Conservation (phyloP, 164 flowering plant species). For the Dillenia suffruticosa region DNA sequence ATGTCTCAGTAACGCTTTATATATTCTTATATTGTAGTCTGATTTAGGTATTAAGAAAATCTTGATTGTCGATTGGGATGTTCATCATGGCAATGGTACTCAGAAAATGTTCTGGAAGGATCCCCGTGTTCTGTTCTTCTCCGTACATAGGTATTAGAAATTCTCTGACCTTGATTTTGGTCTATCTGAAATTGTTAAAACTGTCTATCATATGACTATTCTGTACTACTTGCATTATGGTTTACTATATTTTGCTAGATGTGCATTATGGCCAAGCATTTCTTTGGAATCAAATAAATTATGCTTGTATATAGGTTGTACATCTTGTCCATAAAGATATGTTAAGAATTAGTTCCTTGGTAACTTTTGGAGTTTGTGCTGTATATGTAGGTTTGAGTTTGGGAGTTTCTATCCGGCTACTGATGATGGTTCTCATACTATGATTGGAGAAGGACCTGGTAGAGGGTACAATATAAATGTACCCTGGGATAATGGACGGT, state of each 20-base stretch:
- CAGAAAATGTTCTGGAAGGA: slow-evolving; percentile 95
- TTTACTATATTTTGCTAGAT: too few species aligned
- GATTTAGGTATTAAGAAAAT: slow-evolving; percentile 77
- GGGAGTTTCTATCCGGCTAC: slow-evolving; percentile 84
- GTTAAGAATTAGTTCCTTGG: not conserved
- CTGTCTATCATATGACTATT: too few species aligned
- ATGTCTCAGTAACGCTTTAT: slow-evolving; percentile 2
- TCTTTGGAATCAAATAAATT: too few species aligned
- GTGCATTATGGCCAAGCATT: too few species aligned
- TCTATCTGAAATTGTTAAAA: too few species aligned
- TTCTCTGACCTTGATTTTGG: too few species aligned
- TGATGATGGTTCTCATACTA: slow-evolving; percentile 68
- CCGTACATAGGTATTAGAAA: slow-evolving; percentile 79
- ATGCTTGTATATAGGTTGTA: too few species aligned
- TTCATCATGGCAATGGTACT: slow-evolving; percentile 99
- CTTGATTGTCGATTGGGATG: slow-evolving; percentile 99
- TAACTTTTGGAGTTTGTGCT: not conserved
- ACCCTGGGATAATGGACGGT: slow-evolving; percentile 90
- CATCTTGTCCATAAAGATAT: too few species aligned
- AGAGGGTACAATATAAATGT: slow-evolving; percentile 91
- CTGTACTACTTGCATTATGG: too few species aligned
- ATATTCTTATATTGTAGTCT: slow-evolving; percentile 35
- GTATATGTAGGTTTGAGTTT: slow-evolving; percentile 58
- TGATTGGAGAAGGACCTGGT: slow-evolving; percentile 90
- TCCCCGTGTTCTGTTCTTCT: slow-evolving; percentile 88